Evolutionary conservation across 306 rosid species (phyloP).

Genomic region (Acmispon strigosus): DNA sequence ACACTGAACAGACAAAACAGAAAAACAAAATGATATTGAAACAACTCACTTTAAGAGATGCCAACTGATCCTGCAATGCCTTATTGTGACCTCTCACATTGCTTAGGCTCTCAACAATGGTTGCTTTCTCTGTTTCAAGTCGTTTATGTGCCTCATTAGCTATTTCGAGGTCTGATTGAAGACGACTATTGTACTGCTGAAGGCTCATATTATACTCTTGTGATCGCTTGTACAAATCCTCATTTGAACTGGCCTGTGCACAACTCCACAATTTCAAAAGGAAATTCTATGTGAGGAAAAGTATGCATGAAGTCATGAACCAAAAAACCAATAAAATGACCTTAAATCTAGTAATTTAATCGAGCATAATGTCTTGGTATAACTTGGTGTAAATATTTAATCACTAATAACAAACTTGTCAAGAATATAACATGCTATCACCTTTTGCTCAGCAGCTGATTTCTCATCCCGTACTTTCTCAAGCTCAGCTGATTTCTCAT

Average conservation of each 20-base stretch:
- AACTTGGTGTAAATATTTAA: background rate
- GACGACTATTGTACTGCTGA: constrained; percentile 76
- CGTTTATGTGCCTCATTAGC: constrained; percentile 58
- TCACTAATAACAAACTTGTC: background rate
- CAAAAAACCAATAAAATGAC: background rate
- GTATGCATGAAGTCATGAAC: background rate
- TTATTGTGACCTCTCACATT: constrained; percentile 67
- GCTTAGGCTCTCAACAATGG: constrained; percentile 70
- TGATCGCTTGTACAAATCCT: constrained; percentile 65
- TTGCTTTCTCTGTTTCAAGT: constrained; percentile 72
- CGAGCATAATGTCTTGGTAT: background rate
- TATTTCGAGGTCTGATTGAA: constrained; percentile 66
- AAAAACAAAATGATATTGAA: background rate
- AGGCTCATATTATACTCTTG: constrained; percentile 85
- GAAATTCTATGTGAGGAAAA: background rate
- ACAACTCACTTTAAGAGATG: constrained; percentile 55
- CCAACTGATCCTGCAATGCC: constrained; percentile 68
- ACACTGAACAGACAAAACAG: background rate
- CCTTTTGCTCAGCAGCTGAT: constrained; percentile 60
- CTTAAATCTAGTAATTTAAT: background rate
- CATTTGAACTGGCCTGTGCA: constrained; percentile 64
- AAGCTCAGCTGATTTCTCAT: constrained; percentile 60
- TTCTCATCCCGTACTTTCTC: constrained; percentile 58
- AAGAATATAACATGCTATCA: constrained; percentile 10
- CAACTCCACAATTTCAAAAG: background rate